Evolutionary conservation across 805 yeast species (phyloP), one percentile per base, ranked within the genome.

Genomic region (Suhomyces vadensis): DNA sequence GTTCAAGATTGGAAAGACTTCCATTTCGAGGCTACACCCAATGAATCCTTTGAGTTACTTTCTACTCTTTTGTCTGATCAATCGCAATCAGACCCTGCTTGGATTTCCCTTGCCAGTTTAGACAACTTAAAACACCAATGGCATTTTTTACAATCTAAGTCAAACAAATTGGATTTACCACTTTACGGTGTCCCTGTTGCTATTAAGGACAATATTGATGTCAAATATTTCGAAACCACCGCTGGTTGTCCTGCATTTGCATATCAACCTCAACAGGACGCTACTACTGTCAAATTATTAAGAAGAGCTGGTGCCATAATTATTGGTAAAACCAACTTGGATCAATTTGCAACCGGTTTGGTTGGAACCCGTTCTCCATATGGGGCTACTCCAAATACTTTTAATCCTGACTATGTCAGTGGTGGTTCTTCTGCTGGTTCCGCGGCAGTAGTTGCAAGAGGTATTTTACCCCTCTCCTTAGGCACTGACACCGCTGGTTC

Each of bases 401-500:
- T 92, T 64, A 73, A 85, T 53, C 69, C 74, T 39, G 73, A 81
- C 38, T 90, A 90, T 60, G 97, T 92, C 13, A 79, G 90, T 44
- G 99, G 99, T 41, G 99, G 99, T 23, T 89, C 97, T 1, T 85
- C 95, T 29, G 90, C 97, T 0, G 99, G 99, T 9, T 88, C 96
- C n/a, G 95, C 96, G 5, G 82, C 84, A 10, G 91, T 84, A 17
- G 97, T 90, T 14, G 92, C 90, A 16, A 77, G 90, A 53, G 98
- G 98, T 47, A 73, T 83, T 38, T 97, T 88, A 13, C 97, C 98
- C 25, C 58, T 92, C 39, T 77, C 97, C 1, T 73, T 92, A 54
- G 97, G 97, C 27, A 94, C 98, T 5, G 99, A 92, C 62, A 92
- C 99, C 27, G 99, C 99, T 7, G 99, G 99, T 17, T 88, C 96